Evolutionary conservation across 2,329 filamentous ascomycete genomes (phyloP), one percentile per base, ranked within the genome.

Genomic region (Fusarium nodosum): DNA sequence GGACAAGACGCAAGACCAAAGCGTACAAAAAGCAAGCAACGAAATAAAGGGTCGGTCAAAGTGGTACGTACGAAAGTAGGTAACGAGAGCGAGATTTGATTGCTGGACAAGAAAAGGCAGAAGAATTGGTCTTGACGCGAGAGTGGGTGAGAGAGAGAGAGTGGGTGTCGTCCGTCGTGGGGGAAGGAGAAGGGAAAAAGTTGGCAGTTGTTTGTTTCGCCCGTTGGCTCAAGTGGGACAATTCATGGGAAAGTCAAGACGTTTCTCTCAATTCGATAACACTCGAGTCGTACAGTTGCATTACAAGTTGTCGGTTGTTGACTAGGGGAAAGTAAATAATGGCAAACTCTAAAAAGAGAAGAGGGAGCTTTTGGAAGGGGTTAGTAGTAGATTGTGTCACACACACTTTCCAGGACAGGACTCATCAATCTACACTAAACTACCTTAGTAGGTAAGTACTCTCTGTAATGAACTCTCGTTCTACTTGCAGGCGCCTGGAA

Each of bases 251-350:
- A 34, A 18, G 22, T 24, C 58, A 63, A 63, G 38, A 51, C 39
- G 7, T 38, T 7, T 38, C n/a, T 38, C 36, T 62, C 31, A 34
- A 61, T 16, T 39, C 9, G 56, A 55, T 38, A 52, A 42, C 33
- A 62, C 28, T 30, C 34, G 33, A 38, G 36, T 47, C 46, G 46
- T 28, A 30, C 31, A 61, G 31, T 24, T 7, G 18, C 50, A 39
- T 22, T 20, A 22, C 22, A 18, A 7, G 16, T 28, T 33, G 54
- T 56, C 53, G 57, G 62, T 66, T 44, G 57, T 66, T 60, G 57
- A 60, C 39, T 46, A 26, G 64, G 39, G 31, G n/a, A 52, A 68
- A 68, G 58, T 70, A 60, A 70, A 69, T 64, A 70, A 60, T 60
- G 24, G 53, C 39, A 39, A 60, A 68, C 58, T 55, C 30, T 44